Conservation (phyloP, 495 filamentous ascomycete genomes). For the Pseudoneurospora amorphoporcata region DNA sequence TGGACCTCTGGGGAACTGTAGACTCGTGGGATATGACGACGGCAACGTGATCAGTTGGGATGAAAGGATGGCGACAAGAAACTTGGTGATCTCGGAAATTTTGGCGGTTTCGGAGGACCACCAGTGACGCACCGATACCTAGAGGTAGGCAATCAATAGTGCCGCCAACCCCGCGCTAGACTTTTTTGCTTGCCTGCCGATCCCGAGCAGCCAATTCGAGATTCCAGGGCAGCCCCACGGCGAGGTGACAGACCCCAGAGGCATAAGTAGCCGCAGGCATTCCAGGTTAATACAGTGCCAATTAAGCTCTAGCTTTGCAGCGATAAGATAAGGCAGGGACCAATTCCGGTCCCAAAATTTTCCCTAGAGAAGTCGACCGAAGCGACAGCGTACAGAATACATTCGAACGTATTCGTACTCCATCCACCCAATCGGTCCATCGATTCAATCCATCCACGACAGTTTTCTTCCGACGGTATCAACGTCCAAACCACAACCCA, state of each 20-base stretch:
- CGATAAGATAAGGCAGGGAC: not conserved
- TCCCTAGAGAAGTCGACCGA: not conserved
- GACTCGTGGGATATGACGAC: not conserved
- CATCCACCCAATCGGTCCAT: not conserved
- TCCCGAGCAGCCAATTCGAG: not conserved
- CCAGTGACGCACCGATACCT: not conserved
- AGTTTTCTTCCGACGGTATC: not conserved
- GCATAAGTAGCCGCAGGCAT: not conserved
- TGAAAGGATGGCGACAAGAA: not conserved
- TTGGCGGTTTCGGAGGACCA: not conserved
- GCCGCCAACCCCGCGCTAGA: not conserved
- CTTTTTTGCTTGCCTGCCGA: not conserved
- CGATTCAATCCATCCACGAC: not conserved
- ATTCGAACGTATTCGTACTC: not conserved
- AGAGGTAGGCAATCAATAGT: not conserved
- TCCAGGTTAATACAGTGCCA: not conserved
- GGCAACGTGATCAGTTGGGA: not conserved
- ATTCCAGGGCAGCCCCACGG: not conserved
- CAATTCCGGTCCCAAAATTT: not conserved
- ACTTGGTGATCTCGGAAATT: not conserved
- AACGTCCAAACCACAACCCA: constrained; percentile 3
- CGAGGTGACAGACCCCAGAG: not conserved
- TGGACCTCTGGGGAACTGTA: not conserved
- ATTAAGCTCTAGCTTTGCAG: not conserved
- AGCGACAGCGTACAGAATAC: not conserved